Conservation (phyloP, 2,329 filamentous ascomycete genomes). For the Tympanopsis confertula region DNA sequence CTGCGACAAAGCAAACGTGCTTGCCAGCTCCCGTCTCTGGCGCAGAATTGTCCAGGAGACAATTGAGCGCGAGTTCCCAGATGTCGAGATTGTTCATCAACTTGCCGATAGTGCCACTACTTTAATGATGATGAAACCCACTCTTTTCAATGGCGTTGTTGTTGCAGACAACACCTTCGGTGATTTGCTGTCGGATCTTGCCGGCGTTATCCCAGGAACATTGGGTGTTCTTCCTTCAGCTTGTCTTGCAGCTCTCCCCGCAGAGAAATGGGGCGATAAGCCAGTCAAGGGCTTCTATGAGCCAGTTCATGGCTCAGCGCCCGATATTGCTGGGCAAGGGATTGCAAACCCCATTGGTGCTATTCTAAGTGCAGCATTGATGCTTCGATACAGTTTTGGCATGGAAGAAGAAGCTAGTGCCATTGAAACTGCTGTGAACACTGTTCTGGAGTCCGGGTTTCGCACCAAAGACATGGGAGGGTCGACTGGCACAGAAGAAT, state of each 20-base stretch:
- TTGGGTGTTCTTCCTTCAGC: constrained; percentile 73
- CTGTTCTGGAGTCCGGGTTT: constrained; percentile 68
- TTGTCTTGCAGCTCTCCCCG: constrained; percentile 26
- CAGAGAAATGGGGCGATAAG: too few species aligned
- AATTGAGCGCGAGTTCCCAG: constrained; percentile 27
- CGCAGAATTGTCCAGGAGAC: constrained; percentile 25
- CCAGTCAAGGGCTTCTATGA: constrained; percentile 86
- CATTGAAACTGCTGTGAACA: constrained; percentile 89
- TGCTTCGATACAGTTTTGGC: constrained; percentile 92
- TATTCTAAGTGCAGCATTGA: constrained; percentile 76
- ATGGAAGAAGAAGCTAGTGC: constrained; percentile 75
- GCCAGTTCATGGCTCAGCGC: constrained; percentile 91
- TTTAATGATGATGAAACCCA: constrained; percentile 32
- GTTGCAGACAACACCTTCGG: constrained; percentile 96
- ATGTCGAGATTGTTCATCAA: constrained; percentile 29
- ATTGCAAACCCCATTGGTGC: constrained; percentile 97
- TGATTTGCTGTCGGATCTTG: constrained; percentile 90
- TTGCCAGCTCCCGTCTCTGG: constrained; percentile 37
- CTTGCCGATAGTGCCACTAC: constrained; percentile 34
- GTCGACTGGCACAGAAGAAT: constrained; percentile 72
- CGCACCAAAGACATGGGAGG: constrained; percentile 89
- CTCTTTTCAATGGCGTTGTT: constrained; percentile 33
- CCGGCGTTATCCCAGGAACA: constrained; percentile 82
- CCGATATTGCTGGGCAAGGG: constrained; percentile 83
- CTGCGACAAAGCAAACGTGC: constrained; percentile 39